These are phyloP conservation scores for Talaromyces proteolyticus DNA, from an alignment of 495 filamentous ascomycete species.

Conservation along the genomic window DNA sequence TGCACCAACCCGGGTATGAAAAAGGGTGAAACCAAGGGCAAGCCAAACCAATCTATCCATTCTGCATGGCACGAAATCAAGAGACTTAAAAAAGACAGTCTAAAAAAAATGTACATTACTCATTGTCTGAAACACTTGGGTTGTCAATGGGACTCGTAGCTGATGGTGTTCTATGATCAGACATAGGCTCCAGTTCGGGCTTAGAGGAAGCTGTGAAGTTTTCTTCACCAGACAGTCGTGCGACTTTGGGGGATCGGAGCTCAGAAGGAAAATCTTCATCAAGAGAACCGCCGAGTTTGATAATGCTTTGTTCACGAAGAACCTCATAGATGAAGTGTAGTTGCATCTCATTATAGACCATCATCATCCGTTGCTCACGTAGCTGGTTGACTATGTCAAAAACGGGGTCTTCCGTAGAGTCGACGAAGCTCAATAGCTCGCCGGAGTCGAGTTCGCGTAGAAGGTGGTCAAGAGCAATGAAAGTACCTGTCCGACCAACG, in stretches of 20 bases:
- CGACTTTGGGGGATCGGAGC: conserved; percentile 33
- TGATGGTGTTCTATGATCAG: conserved; percentile 20
- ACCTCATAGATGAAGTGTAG: conserved; percentile 89
- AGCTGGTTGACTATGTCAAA: conserved; percentile 75
- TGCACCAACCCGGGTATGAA: not conserved
- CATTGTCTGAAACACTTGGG: conserved; percentile 28
- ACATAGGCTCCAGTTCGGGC: conserved; percentile 30
- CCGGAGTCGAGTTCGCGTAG: conserved; percentile 76
- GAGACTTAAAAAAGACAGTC: not conserved
- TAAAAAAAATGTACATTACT: conserved; percentile 14
- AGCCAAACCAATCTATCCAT: not conserved
- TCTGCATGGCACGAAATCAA: not conserved
- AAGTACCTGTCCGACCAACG: conserved; percentile 90
- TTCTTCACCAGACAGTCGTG: conserved; percentile 28
- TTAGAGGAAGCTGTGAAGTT: conserved; percentile 29
- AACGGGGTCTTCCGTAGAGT: conserved; percentile 49
- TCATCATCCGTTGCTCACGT: conserved; percentile 85
- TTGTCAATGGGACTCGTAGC: conserved; percentile 24
- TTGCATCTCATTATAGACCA: conserved; percentile 90
- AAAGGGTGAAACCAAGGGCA: not conserved
- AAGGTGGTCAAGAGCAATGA: conserved; percentile 90
- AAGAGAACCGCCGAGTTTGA: conserved; percentile 35
- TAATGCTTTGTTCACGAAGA: conserved; percentile 61
- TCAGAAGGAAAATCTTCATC: conserved; percentile 13
- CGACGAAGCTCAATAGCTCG: conserved; percentile 43